These are phyloP conservation scores for Escallonia rubra DNA, from an alignment of 129 eudicot species.

Conservation along the genomic window DNA sequence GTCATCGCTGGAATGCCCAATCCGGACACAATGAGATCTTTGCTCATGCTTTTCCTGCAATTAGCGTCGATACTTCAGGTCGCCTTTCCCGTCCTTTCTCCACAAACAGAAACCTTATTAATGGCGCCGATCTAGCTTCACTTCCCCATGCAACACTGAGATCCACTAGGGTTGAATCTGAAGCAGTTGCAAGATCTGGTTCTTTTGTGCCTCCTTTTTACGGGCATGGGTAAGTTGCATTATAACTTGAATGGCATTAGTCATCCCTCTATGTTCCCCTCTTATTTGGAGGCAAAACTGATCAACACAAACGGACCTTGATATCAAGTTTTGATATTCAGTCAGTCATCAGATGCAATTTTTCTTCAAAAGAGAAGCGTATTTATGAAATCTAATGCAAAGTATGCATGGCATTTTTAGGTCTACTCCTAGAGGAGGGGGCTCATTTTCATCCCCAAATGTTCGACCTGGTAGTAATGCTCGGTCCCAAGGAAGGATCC, in stretches of 20 bases:
- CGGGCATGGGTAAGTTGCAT: slow-evolving; percentile 34
- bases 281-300: not conserved
- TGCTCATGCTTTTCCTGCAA: slow-evolving; percentile 16
- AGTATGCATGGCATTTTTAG: slow-evolving; percentile 1
- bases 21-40: slow-evolving; percentile 26
- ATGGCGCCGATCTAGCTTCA: slow-evolving; percentile 23
- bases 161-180: slow-evolving; percentile 26
- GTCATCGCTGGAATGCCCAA: slow-evolving; percentile 32
- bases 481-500: slow-evolving; percentile 39
- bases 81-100: slow-evolving; percentile 37
- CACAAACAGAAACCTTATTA: slow-evolving; percentile 25
- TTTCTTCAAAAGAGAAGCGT: too few species aligned
- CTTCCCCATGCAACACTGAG: slow-evolving; percentile 27
- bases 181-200: slow-evolving; percentile 25
- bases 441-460: slow-evolving; percentile 6
- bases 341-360: not conserved
- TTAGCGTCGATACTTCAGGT: slow-evolving; percentile 37
- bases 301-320: too few species aligned
- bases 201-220: slow-evolving; percentile 33
- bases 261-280: not conserved
- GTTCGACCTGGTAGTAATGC: slow-evolving; percentile 17
- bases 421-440: slow-evolving; percentile 26
- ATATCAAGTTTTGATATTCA: not conserved
- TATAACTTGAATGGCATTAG: not conserved
- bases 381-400: too few species aligned